phyloP scores from a whole-genome alignment of 1,284 basidiomycete genomes.

The Ceratobasidium sp. region DNA sequence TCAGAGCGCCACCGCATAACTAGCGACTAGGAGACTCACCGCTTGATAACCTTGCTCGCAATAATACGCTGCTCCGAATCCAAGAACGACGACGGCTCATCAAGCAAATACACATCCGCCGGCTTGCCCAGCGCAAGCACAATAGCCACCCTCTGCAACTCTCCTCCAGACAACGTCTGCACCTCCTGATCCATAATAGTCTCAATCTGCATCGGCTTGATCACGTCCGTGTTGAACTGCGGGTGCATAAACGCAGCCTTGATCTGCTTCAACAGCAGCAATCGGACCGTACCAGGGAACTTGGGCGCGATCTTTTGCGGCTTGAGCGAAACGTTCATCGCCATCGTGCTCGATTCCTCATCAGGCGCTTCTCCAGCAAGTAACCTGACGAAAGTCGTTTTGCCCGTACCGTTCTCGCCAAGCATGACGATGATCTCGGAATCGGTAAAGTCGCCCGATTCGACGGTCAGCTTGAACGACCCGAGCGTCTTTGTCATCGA shows the following conservation, averaged over 20 bases:
- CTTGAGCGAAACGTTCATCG: conserved; percentile 88
- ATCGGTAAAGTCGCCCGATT: conserved; percentile 88
- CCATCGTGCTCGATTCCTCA: conserved; percentile 79
- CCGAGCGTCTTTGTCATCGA: conserved; percentile 96
- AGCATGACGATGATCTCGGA: conserved; percentile 98
- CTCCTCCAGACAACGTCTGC: conserved; percentile 95
- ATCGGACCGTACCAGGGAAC: conserved; percentile 92
- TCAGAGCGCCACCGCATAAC: not conserved
- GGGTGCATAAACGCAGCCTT: conserved; percentile 95
- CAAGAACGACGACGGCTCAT: conserved; percentile 76
- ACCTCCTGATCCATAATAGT: conserved; percentile 95
- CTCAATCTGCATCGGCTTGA: conserved; percentile 96
- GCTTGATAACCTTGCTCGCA: conserved; percentile 95
- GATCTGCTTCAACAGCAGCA: conserved; percentile 92
- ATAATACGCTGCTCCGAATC: conserved; percentile 99
- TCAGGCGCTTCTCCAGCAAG: conserved; percentile 92
- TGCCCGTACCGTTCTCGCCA: conserved; percentile 97
- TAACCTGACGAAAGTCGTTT: conserved; percentile 95
- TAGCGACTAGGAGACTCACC: conserved; percentile 58
- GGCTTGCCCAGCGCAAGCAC: conserved; percentile 87
- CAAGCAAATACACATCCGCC: conserved; percentile 88
- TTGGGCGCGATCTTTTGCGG: conserved; percentile 96
- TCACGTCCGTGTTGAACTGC: conserved; percentile 95
- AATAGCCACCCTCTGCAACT: conserved; percentile 95
- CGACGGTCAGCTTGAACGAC: conserved; percentile 90